Evolutionary conservation across 2,329 filamentous ascomycete genomes (phyloP).

Genomic region (Diaporthe citri): DNA sequence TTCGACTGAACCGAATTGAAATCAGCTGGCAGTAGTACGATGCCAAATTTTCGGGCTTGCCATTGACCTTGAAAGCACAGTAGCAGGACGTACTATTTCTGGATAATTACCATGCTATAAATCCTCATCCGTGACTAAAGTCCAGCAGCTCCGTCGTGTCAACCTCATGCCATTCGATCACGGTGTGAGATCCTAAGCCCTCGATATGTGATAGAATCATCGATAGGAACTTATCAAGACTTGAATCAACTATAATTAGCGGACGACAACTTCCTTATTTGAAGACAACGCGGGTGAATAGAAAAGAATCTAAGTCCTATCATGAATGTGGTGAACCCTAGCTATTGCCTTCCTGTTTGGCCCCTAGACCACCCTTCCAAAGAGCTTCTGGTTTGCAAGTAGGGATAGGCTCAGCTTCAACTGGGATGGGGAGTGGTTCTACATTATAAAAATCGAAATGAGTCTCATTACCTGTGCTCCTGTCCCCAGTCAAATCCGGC

Average conservation of each 20-base stretch:
- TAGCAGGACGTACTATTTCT: accelerated
- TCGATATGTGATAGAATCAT: too few relatives aligned
- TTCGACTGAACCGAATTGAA: neutral
- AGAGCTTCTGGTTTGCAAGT: neutral
- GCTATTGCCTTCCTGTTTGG: neutral
- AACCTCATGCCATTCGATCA: too few relatives aligned
- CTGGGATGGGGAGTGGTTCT: neutral
- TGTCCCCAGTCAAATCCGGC: neutral
- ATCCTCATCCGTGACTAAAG: neutral
- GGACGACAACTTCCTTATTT: neutral
- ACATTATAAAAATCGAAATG: neutral
- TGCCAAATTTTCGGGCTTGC: neutral
- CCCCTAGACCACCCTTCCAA: neutral
- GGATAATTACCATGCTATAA: neutral
- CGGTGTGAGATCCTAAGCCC: too few relatives aligned
- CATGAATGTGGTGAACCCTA: neutral
- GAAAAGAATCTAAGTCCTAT: neutral
- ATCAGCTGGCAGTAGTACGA: neutral
- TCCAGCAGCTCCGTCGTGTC: too few relatives aligned
- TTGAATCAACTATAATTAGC: neutral
- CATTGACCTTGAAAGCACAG: neutral
- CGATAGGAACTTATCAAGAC: too few relatives aligned
- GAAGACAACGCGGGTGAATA: neutral
- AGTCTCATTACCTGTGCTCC: neutral
- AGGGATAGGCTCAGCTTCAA: neutral